Conservation (phyloP, 768 basidiomycete species). For the Lactarius indigo region DNA sequence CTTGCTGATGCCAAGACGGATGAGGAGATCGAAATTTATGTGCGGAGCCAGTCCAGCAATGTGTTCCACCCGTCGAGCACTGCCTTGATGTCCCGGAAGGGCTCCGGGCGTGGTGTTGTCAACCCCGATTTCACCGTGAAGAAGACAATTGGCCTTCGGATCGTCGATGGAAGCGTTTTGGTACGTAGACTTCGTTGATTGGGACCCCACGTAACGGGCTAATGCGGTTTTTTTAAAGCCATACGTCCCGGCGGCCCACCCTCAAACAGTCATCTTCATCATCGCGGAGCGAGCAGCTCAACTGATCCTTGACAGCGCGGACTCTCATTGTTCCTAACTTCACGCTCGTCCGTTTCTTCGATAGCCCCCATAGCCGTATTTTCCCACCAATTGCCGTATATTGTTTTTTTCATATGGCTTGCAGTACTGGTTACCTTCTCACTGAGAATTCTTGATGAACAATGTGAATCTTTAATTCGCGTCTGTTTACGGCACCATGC, state of each 20-base stretch:
- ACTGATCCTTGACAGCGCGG: constrained; percentile 1
- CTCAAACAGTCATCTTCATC: constrained; percentile 15
- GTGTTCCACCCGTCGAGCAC: constrained; percentile 35
- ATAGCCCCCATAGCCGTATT: no score
- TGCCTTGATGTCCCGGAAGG: constrained; percentile 40
- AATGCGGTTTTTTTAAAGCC: constrained; percentile 7
- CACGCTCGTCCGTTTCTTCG: no score
- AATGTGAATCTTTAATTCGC: no score
- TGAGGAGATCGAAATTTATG: constrained; percentile 25
- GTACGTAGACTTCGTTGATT: constrained; percentile 9
- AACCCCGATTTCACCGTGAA: constrained; percentile 42
- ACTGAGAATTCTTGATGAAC: no score
- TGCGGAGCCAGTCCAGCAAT: constrained; percentile 21
- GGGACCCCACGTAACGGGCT: neutral
- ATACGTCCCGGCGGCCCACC: constrained; percentile 17
- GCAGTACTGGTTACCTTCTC: no score
- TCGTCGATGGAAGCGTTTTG: constrained; percentile 31
- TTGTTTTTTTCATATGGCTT: no score
- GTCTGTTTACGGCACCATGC: no score
- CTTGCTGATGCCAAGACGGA: constrained; percentile 14
- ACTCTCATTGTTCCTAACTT: neutral
- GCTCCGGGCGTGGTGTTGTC: constrained; percentile 38
- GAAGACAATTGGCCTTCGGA: constrained; percentile 42
- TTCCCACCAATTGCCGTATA: no score
- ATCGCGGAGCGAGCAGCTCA: constrained; percentile 22